Percentiles rank a stretch among this genome's conserved stretches.
Evolutionary conservation across 768 basidiomycete species (phyloP).

Genomic region (Kwoniella newhampshirensis): DNA sequence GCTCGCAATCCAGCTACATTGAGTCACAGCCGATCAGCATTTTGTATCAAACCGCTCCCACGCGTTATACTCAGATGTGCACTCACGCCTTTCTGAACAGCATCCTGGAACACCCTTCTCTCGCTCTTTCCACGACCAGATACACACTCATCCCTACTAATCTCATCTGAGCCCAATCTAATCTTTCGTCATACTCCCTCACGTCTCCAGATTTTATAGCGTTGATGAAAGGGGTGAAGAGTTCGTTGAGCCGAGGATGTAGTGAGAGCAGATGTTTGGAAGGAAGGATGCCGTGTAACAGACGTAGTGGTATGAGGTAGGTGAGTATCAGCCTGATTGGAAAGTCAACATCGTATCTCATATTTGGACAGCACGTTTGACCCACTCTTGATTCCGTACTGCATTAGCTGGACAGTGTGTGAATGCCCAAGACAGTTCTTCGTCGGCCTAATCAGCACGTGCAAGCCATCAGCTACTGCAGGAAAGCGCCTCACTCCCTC

Average conservation of each 20-base stretch:
- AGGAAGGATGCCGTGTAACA: constrained; percentile 83
- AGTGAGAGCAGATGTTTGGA: constrained; percentile 67
- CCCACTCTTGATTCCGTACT: constrained; percentile 78
- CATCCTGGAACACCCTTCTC: constrained; percentile 80
- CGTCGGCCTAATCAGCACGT: constrained; percentile 64
- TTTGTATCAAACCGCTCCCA: too few species aligned
- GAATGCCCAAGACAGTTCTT: constrained; percentile 82
- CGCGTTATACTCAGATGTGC: background rate
- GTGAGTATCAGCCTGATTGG: constrained; percentile 75
- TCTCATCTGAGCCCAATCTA: constrained; percentile 66
- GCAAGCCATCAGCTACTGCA: background rate
- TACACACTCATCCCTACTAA: constrained; percentile 84
- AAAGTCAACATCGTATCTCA: background rate
- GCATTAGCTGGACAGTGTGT: constrained; percentile 73
- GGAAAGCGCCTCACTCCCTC: background rate
- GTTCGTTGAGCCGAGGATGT: constrained; percentile 68
- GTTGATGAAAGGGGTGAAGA: constrained; percentile 76
- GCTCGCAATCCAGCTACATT: constrained; percentile 71
- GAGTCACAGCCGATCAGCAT: too few species aligned
- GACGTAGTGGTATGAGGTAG: constrained; percentile 83
- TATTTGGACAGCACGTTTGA: background rate
- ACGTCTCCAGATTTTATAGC: constrained; percentile 79
- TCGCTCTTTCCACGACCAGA: constrained; percentile 79
- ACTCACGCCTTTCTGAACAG: constrained; percentile 63
- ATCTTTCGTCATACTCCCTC: constrained; percentile 71